phyloP scores from a whole-genome alignment of 2,329 filamentous ascomycete species.

The Hymenoscyphus repandus region DNA sequence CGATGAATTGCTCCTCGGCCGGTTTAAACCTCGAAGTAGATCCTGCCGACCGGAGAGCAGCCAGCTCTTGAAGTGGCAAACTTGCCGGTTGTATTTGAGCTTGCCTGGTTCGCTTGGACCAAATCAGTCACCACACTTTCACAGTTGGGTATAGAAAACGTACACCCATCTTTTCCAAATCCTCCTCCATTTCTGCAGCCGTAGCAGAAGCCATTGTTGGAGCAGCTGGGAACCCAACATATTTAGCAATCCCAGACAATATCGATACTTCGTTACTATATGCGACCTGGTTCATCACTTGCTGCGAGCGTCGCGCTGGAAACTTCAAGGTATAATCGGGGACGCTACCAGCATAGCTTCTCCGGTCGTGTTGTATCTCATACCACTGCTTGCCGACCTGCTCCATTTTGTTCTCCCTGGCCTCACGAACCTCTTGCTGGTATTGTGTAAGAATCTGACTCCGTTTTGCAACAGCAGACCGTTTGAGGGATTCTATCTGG shows the following conservation, averaged over 20 bases:
- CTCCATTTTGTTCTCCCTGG: conserved; percentile 74
- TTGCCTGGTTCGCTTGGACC: conserved; percentile 26
- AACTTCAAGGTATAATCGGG: conserved; percentile 80
- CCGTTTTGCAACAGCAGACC: conserved; percentile 72
- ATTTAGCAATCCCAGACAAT: conserved; percentile 84
- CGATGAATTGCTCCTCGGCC: conserved; percentile 80
- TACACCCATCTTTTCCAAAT: conserved; percentile 86
- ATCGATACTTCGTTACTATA: conserved; percentile 96
- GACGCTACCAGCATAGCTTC: conserved; percentile 70
- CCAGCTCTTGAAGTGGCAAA: conserved; percentile 30
- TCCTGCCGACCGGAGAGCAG: conserved; percentile 28
- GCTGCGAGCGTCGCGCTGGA: conserved; percentile 68
- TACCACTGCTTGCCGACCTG: conserved; percentile 86
- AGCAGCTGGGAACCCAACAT: conserved; percentile 94
- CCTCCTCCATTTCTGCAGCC: conserved; percentile 71
- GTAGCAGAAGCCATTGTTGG: conserved; percentile 73
- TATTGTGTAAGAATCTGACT: conserved; percentile 87
- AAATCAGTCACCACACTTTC: conserved; percentile 14
- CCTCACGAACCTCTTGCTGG: conserved; percentile 78
- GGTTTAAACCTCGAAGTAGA: conserved; percentile 41
- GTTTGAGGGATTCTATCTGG: conserved; percentile 67
- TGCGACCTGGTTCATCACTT: conserved; percentile 77
- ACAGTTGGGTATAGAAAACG: conserved; percentile 34
- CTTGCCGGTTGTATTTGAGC: conserved; percentile 18
- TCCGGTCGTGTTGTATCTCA: conserved; percentile 83